These are phyloP conservation scores for Penicillium tannophilum DNA, from an alignment of 495 filamentous ascomycete species.

Conservation along the genomic window DNA sequence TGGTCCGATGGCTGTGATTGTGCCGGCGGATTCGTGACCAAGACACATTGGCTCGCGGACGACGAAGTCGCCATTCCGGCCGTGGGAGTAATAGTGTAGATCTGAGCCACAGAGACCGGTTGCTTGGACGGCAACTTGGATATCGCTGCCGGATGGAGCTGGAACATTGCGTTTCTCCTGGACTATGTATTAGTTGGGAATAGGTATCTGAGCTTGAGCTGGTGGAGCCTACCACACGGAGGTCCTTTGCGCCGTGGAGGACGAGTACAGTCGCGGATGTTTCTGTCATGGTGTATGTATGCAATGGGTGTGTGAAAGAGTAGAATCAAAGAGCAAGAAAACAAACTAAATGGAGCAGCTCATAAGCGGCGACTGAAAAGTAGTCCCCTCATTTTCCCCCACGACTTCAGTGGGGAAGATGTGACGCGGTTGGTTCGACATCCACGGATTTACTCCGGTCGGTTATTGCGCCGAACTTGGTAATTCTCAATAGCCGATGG, in stretches of 20 bases:
- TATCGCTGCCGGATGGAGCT: constrained; percentile 54
- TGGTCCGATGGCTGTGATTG: constrained; percentile 64
- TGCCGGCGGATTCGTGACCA: constrained; percentile 78
- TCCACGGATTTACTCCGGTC: constrained; percentile 35
- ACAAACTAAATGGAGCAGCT: constrained; percentile 3
- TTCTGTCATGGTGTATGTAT: constrained; percentile 26
- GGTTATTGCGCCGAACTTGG: constrained; percentile 29
- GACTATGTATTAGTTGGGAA: constrained; percentile 10
- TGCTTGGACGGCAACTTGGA: constrained; percentile 73
- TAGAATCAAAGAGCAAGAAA: constrained; percentile 1
- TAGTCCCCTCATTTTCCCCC: constrained; percentile 3
- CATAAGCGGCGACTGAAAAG: constrained; percentile 4
- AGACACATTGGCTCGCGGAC: constrained; percentile 71
- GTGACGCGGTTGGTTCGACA: constrained; percentile 4
- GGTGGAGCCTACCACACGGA: constrained; percentile 57
- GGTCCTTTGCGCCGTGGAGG: constrained; percentile 67
- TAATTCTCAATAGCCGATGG: constrained; percentile 36
- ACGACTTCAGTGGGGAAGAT: not conserved
- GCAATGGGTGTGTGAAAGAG: not conserved
- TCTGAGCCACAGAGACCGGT: constrained; percentile 85
- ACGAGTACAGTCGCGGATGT: constrained; percentile 60
- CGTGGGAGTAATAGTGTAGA: constrained; percentile 83
- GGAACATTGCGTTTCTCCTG: constrained; percentile 47
- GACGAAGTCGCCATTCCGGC: constrained; percentile 80
- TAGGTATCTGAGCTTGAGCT: not conserved